Evolutionary conservation across 495 filamentous ascomycete species (phyloP), one percentile per base, ranked within the genome.

Genomic region (Podospora australis): DNA sequence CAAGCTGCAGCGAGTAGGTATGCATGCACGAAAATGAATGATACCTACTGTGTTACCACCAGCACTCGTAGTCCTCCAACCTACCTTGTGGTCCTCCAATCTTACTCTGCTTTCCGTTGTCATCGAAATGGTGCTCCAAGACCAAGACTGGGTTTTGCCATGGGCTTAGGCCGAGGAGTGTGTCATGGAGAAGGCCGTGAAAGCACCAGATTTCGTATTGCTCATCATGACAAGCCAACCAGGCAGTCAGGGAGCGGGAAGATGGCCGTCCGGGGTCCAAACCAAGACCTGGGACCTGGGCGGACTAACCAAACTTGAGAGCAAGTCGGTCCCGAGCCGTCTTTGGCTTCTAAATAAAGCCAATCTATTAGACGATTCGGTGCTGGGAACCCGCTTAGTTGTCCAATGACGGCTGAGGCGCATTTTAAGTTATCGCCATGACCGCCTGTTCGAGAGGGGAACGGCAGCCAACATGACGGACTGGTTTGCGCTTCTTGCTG

Each of bases 251-350:
- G n/a, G n/a, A n/a, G n/a, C n/a, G n/a, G n/a, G n/a, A n/a, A n/a
- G n/a, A n/a, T n/a, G n/a, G n/a, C n/a, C n/a, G n/a, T n/a, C n/a
- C n/a, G n/a, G n/a, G n/a, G n/a, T n/a, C n/a, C n/a, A n/a, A n/a
- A n/a, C n/a, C n/a, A n/a, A n/a, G 30, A 14, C 14, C 14, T 19
- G 35, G 19, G n/a, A 5, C 23, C n/a, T 42, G n/a, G 48, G 14
- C 47, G 14, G 8, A 23, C 40, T 43, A 43, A 28, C 40, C 40
- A 25, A 8, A 23, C 21, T 43, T 24, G 40, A 41, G 10, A 3
- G 13, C 8, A 40, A 34, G 21, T 40, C 49, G 49, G 41, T 28
- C 49, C 32, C 35, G 49, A 46, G 41, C 42, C 49, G 49, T 19
- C 23, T 23, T 16, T 24, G 3, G 24, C 17, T 46, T 20, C 41